Evolutionary conservation across 805 yeast species (phyloP), one percentile per base, ranked within the genome.

Genomic region (Candida hispaniensis): DNA sequence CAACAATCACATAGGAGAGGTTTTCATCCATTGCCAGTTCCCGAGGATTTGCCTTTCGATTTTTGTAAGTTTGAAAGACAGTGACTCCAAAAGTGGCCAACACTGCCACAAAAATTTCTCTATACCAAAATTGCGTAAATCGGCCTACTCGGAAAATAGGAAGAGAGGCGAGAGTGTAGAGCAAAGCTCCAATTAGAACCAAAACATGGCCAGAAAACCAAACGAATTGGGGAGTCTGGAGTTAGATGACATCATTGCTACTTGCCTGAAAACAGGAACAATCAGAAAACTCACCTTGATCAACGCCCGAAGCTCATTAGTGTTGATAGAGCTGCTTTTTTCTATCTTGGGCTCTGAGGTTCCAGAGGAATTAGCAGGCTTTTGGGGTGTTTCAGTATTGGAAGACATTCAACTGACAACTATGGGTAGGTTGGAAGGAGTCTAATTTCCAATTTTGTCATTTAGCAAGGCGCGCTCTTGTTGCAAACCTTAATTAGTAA

Each of bases 1-100:
- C 74, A 40, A 75, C 58, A 25, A 64, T 54, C 34, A 80, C 64
- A 58, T 85, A 86, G 46, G 82, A 88, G 39, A 70, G 61, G 52
- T 79, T 80, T 51, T 79, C 91, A 55, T 81, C 77, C 6, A 56
- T 58, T 14, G 69, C 46, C 26, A 71, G 45, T 1, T 53, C 41
- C n/a, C 44, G 46, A 18, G 48, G 38, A 47, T 43, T 21, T 44
- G 44, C 32, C 51, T 42, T 38, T 39, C 33, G 35, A 26, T 39
- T 40, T 39, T 48, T 46, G 47, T 62, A 63, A 30, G 69, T 64
- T 56, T 85, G 86, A 54, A 63, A 74, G 18, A 79, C 56, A 40
- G 83, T 79, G 42, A 86, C 71, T 15, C 81, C 81, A 54, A 82
- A 83, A 14, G 93, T 74, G 44, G 67, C 70, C 23, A 79, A 52